Percentiles rank a stretch among this genome's conserved stretches.
Conservation (phyloP, 768 basidiomycete genomes). For the Cytidiella melzeri region DNA sequence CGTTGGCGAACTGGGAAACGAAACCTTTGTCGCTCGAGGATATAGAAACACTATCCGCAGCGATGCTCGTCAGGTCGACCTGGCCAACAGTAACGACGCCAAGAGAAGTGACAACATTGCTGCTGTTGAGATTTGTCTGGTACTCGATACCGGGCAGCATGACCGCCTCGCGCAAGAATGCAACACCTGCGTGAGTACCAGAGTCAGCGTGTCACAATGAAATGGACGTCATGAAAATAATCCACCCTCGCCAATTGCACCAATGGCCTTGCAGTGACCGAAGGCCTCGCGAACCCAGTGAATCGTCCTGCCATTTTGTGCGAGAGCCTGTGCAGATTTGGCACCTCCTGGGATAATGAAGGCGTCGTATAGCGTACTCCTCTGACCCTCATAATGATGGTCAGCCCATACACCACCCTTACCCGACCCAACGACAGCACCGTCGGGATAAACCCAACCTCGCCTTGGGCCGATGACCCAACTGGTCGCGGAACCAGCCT, state of each 20-base stretch:
- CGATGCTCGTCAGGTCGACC: conserved; percentile 35
- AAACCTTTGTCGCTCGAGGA: conserved; percentile 45
- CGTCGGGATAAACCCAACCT: conserved; percentile 41
- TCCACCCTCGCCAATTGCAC: conserved; percentile 62
- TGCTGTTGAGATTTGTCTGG: conserved; percentile 26
- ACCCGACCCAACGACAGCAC: conserved; percentile 19
- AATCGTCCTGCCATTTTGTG: conserved; percentile 60
- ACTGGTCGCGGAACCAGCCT: conserved; percentile 47
- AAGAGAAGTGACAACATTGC: conserved; percentile 46
- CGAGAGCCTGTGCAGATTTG: conserved; percentile 49
- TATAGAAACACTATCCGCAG: conserved; percentile 38
- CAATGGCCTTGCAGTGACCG: conserved; percentile 81
- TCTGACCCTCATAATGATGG: conserved; percentile 70
- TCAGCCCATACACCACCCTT: conserved; percentile 42
- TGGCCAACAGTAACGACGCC: conserved; percentile 59
- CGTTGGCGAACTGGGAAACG: conserved; percentile 49
- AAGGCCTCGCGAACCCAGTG: conserved; percentile 85
- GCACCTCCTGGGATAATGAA: conserved; percentile 71
- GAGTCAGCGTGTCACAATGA: background rate
- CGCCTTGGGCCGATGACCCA: conserved; percentile 63
- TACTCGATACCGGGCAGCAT: conserved; percentile 42
- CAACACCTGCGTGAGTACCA: conserved; percentile 34
- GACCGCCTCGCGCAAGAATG: conserved; percentile 41
- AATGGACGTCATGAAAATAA: background rate
- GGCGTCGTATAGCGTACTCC: conserved; percentile 83